Conservation (phyloP, 371 early-diverging fungal species). For the Mucor sp. region DNA sequence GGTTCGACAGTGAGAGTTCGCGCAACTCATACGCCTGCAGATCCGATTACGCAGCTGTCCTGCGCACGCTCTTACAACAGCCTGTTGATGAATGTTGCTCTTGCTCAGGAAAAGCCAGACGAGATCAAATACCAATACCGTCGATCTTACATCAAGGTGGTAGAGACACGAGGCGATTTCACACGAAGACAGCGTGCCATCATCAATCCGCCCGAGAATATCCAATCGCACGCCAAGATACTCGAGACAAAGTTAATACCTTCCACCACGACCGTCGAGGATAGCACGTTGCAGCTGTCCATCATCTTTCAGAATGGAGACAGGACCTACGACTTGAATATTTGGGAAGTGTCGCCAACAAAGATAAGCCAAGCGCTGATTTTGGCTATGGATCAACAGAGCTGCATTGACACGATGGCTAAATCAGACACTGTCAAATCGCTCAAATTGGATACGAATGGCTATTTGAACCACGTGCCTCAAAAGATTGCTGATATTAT, state of each 20-base stretch:
- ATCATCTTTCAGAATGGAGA: not conserved
- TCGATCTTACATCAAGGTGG: slow-evolving; percentile 4
- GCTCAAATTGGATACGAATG: not conserved
- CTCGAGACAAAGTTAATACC: not conserved
- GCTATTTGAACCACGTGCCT: not conserved
- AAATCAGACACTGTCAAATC: not conserved
- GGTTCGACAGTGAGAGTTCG: too few species aligned
- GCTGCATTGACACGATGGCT: not conserved
- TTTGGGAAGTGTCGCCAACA: not conserved
- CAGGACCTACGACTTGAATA: not conserved
- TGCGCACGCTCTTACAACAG: slow-evolving; percentile 19
- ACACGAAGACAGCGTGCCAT: slow-evolving; percentile 8
- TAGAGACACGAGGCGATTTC: slow-evolving; percentile 8
- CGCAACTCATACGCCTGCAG: not conserved
- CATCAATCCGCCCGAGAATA: not conserved
- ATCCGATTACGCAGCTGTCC: slow-evolving; percentile 14
- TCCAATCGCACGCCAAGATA: not conserved
- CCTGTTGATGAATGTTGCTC: slow-evolving; percentile 5
- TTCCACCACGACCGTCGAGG: not conserved
- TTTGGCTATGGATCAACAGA: not conserved
- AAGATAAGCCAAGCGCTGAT: not conserved
- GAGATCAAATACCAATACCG: slow-evolving; percentile 2
- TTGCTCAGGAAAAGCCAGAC: slow-evolving; percentile 16
- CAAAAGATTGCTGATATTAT: slow-evolving; percentile 6
- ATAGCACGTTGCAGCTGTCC: not conserved